Evolutionary conservation across 2,329 filamentous ascomycete species (phyloP).

Genomic region (Calcarisporium arbuscula): DNA sequence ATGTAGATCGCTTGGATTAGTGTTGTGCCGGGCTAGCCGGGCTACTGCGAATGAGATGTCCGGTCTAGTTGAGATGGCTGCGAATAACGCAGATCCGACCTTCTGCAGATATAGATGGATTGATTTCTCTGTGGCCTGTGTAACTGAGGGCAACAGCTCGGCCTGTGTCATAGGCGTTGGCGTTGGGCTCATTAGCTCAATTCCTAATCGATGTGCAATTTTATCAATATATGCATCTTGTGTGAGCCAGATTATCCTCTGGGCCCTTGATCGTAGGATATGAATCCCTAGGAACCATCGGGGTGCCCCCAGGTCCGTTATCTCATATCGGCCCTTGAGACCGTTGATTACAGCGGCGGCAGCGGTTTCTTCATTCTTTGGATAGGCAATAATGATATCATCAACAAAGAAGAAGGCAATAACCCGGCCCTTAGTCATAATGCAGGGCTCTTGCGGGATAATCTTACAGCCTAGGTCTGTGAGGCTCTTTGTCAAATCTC

Average conservation of each 20-base stretch:
- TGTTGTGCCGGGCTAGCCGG: not conserved
- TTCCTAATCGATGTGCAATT: not conserved
- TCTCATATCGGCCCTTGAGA: not conserved
- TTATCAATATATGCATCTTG: constrained; percentile 4
- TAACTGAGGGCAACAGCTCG: not conserved
- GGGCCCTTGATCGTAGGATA: not conserved
- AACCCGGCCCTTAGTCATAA: not conserved
- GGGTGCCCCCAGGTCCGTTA: not conserved
- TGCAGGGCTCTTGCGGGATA: not conserved
- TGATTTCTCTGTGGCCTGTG: not conserved
- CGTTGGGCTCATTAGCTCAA: no score
- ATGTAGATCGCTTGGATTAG: not conserved
- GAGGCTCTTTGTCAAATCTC: not conserved
- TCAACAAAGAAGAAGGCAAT: not conserved
- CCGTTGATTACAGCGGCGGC: not conserved
- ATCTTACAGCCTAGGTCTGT: no score
- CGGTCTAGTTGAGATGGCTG: not conserved
- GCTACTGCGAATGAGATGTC: not conserved
- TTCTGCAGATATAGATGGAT: not conserved
- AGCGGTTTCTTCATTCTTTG: not conserved
- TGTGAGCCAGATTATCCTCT: not conserved
- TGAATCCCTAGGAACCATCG: constrained; percentile 2
- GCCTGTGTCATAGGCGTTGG: not conserved
- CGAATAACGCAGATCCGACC: not conserved
- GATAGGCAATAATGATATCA: not conserved